A percentile compares a stretch with the other conserved stretches of the same genome.
phyloP scores from a whole-genome alignment of 2,329 filamentous ascomycete species.

The Scolecobasidium constrictum region DNA sequence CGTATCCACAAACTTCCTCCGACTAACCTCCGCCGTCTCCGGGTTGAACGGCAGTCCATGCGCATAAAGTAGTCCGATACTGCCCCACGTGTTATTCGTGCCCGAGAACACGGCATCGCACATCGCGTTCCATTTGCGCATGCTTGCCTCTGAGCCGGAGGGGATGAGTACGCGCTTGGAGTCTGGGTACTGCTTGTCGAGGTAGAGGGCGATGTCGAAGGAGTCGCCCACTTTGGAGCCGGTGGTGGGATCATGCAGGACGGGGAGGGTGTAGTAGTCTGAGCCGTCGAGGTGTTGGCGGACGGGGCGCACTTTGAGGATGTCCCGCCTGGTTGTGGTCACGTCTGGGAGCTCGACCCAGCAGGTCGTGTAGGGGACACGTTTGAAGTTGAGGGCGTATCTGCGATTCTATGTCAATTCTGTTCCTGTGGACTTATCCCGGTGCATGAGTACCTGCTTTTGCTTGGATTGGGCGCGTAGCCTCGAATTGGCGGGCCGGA shows the following conservation, averaged over 20 bases:
- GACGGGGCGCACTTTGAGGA: conserved; percentile 35
- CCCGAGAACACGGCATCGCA: conserved; percentile 45
- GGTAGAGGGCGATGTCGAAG: conserved; percentile 53
- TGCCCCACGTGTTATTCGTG: conserved; percentile 19
- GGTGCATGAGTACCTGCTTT: conserved; percentile 29
- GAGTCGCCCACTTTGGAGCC: conserved; percentile 44
- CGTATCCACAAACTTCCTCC: conserved; percentile 39
- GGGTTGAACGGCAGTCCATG: conserved; percentile 41
- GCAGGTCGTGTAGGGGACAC: conserved; percentile 33
- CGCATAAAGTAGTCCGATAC: conserved; percentile 23
- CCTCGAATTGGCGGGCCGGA: conserved; percentile 27
- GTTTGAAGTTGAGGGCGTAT: conserved; percentile 38
- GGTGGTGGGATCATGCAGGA: conserved; percentile 38
- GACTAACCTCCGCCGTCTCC: conserved; percentile 30
- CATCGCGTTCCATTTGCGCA: conserved; percentile 41
- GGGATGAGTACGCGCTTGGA: conserved; percentile 41
- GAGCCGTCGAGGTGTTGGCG: conserved; percentile 46
- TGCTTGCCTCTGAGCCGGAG: conserved; percentile 19
- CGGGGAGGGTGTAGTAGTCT: conserved; percentile 50
- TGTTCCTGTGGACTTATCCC: not conserved
- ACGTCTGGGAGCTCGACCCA: conserved; percentile 47
- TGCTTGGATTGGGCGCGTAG: conserved; percentile 41
- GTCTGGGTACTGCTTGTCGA: conserved; percentile 41
- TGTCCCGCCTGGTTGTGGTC: conserved; percentile 30
- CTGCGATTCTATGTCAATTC: not conserved